Percentiles rank a stretch among this genome's conserved stretches.
Conservation (phyloP, 495 filamentous ascomycete species). For the Aspergillus biplanus region DNA sequence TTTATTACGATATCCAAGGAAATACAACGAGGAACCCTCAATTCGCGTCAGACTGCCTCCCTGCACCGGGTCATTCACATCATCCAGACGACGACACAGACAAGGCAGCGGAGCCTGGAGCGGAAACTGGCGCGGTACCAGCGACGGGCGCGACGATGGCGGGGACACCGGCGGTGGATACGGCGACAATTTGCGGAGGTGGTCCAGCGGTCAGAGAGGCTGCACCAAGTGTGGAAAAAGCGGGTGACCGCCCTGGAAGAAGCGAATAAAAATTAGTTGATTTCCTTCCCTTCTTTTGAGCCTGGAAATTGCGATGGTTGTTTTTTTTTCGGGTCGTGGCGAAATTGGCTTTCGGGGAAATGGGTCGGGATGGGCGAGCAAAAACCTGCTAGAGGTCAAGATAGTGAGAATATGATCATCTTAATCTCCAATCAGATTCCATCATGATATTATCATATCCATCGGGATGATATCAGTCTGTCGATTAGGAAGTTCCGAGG, state of each 20-base stretch:
- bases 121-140: conserved; percentile 14
- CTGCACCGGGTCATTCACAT: conserved; percentile 30
- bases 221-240: conserved; percentile 18
- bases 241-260: conserved; percentile 14
- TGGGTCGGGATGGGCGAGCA: too few species aligned
- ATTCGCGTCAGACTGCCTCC: conserved; percentile 19
- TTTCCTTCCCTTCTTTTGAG: too few species aligned
- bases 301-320: too few species aligned
- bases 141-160: conserved; percentile 14
- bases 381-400: too few species aligned
- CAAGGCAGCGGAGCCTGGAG: conserved; percentile 19
- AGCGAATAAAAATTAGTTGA: too few species aligned
- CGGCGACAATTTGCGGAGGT: conserved; percentile 19
- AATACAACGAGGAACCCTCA: conserved; percentile 23
- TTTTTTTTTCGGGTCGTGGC: too few species aligned
- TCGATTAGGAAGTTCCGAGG: conserved; percentile 24
- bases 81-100: conserved; percentile 25
- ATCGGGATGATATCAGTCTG: not conserved
- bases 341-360: too few species aligned
- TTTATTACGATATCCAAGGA: conserved; percentile 31
- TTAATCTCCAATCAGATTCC: too few species aligned
- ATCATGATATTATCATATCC: not conserved
- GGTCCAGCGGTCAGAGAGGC: conserved; percentile 13
- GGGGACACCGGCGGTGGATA: conserved; percentile 23
- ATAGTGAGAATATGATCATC: too few species aligned